Base-by-base conservation (phyloP, 2,329 filamentous ascomycete genomes). In the Penicillium italicum region DNA sequence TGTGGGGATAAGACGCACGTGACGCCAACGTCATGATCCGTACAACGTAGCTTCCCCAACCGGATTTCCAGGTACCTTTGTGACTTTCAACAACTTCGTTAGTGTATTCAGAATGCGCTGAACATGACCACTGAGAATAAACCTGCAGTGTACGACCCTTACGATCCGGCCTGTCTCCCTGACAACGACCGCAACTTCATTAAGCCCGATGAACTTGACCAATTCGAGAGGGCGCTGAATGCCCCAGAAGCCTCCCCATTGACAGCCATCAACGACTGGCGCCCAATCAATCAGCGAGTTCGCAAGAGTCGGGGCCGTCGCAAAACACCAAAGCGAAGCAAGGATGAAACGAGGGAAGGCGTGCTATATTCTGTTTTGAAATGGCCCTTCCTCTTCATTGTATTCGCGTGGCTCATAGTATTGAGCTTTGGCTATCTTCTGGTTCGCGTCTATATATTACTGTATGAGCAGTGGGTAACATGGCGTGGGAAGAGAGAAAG, bases 221-320 rank as follows among this genome's bases (percentile, higher is more conserved):
- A 88, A 52, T 97, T 97, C 72, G 86, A 88, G 58, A 84, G 83
- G 56, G 93, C 93, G 8, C 82, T 97, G 9, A 83, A 85, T n/a
- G 90, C 89, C 1, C 91, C 92, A 0, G 91, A 95, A 59, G 84
- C 84, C 1, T 81, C 87, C 38, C 85, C 88, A 34, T 85, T 97
- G 66, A 89, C 90, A 4, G 93, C 94, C 38, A 85, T 95, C 69
- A 96, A 96, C 72, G 94, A 99, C 78, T 99, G 94, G 94, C 87
- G 90, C 16, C 94, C 94, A 0, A 85, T 97, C 12, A 87, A 89
- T 64, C 85, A 93, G 69, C 86, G 83, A 55, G 81, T 92, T 22
- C 79, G 80, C 55, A 76, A 72, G 71, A 74, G 66, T 60, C 72
- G 69, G 63, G 62, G 62, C 36, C 69, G 83, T 30, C 80, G 80